A percentile compares a stretch with the other conserved stretches of the same genome.
Conservation (phyloP, 2,329 filamentous ascomycete genomes). For the Penicillium rolfsii region DNA sequence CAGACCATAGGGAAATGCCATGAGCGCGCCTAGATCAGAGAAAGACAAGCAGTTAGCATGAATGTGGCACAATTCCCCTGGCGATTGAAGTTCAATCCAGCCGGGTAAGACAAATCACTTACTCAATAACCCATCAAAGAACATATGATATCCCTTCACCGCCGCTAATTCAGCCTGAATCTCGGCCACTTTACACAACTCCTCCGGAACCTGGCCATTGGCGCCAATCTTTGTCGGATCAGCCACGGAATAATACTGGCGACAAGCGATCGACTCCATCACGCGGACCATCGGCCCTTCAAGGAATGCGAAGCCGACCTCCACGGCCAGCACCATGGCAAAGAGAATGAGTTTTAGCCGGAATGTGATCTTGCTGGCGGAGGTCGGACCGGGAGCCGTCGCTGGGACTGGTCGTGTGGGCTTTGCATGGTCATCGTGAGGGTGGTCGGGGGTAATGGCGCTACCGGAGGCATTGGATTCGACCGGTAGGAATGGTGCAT, state of each 20-base stretch:
- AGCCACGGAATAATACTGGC: slow-evolving; percentile 47
- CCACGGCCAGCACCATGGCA: slow-evolving; percentile 48
- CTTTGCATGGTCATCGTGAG: not conserved
- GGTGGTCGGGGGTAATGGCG: slow-evolving; percentile 1
- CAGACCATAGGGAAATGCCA: slow-evolving; percentile 55
- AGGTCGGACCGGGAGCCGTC: slow-evolving; percentile 3
- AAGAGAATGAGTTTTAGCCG: slow-evolving; percentile 49
- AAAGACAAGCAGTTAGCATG: slow-evolving; percentile 10
- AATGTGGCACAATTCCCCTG: no score
- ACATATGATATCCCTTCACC: slow-evolving; percentile 55
- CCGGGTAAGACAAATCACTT: slow-evolving; percentile 13
- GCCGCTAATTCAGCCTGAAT: slow-evolving; percentile 55
- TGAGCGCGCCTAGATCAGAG: slow-evolving; percentile 45
- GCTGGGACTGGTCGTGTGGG: slow-evolving; percentile 4
- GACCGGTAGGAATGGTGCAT: slow-evolving; percentile 38
- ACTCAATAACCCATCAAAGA: slow-evolving; percentile 51
- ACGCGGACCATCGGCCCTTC: slow-evolving; percentile 53
- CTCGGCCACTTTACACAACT: slow-evolving; percentile 54
- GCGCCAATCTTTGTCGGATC: slow-evolving; percentile 49
- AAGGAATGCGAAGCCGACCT: slow-evolving; percentile 51
- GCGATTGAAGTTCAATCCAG: no score
- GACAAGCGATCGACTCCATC: slow-evolving; percentile 54
- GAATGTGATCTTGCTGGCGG: slow-evolving; percentile 35
- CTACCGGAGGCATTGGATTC: slow-evolving; percentile 14
- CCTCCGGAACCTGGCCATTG: slow-evolving; percentile 50